Evolutionary conservation across 192 early-diverging fungal genomes (phyloP).

Genomic region (Mortierella antarctica): DNA sequence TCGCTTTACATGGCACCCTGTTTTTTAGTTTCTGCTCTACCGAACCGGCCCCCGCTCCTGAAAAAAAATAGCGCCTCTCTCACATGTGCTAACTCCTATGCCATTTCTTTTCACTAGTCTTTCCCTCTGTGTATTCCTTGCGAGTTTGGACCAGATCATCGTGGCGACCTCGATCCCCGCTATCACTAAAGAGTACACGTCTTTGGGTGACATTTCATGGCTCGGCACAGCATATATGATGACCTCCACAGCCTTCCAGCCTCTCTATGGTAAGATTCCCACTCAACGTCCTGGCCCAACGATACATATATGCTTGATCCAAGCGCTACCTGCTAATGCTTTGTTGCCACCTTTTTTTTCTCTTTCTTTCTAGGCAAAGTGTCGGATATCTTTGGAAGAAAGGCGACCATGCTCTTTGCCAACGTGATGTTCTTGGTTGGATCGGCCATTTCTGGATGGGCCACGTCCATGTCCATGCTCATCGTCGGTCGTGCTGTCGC

Average conservation of each 20-base stretch:
- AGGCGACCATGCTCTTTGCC: conserved; percentile 66
- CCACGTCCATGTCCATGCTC: conserved; percentile 62
- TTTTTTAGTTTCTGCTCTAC: too few species aligned
- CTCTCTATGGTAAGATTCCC: conserved; percentile 1
- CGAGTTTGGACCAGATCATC: conserved; percentile 65
- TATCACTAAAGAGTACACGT: conserved; percentile 60
- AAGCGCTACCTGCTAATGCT: background rate
- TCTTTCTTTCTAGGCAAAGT: conserved; percentile 15
- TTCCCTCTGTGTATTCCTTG: conserved; percentile 52
- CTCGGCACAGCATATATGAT: conserved; percentile 77
- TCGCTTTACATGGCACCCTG: too few species aligned
- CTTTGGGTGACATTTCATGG: conserved; percentile 62
- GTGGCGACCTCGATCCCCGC: conserved; percentile 65
- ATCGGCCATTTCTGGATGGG: conserved; percentile 70
- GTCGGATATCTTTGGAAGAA: conserved; percentile 83
- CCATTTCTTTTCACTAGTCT: conserved; percentile 7
- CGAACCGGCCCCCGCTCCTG: too few species aligned
- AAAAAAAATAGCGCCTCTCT: too few species aligned
- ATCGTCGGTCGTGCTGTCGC: conserved; percentile 76
- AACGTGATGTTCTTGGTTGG: conserved; percentile 73
- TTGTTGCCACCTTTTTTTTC: background rate
- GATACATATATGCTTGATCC: background rate
- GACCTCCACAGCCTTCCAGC: conserved; percentile 73
- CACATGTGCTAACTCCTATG: too few species aligned
- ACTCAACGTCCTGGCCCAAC: too few species aligned